Evolutionary conservation across 495 filamentous ascomycete species (phyloP), one percentile per base, ranked within the genome.

Genomic region (Delitschia confertaspora): DNA sequence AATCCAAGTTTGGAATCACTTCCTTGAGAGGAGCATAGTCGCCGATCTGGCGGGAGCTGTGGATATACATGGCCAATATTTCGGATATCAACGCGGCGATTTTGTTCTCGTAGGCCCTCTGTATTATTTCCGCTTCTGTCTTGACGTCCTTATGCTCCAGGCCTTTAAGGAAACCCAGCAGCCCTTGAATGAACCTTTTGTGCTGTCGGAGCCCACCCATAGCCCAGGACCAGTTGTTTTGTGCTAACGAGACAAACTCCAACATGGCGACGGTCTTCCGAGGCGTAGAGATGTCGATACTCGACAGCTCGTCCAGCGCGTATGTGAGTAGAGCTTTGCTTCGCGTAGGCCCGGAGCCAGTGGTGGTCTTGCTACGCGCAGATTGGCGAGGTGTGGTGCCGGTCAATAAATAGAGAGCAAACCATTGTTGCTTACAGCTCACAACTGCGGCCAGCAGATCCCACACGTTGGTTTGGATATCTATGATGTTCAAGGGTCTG

Each of bases 211-310:
- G 62, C 23, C 80, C 74, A 23, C 80, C 76, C 41, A 88, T 86
- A 6, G 84, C 83, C 82, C 91, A 89, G 7, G 85, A 83, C 88
- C 87, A 95, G 54, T 82, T 80, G 61, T 93, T 88, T 61, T 89
- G 86, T 8, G 87, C 82, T 3, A 79, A 72, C 6, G 80, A 77
- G 23, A 96, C 77, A 59, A 95, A 95, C 48, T 88, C 79, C 10
- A 98, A 71, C 59, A 95, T 76, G 0, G 80, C 75, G 3, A 89
- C 65, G 13, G 76, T 69, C 31, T 80, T 73, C 45, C 69, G 69
- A 32, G 76, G 70, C 4, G 81, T 68, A 8, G 83, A 45, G 16
- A 72, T 68, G 11, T 78, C 69, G 49, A 94, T 80, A 8, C 74
- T 70, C 11, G 75, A 68, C n/a, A 96, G 69, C 45, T 69, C 67